These are phyloP conservation scores for Lolium perenne DNA, from an alignment of 176 grass and related monocot genomes.

Conservation along the genomic window DNA sequence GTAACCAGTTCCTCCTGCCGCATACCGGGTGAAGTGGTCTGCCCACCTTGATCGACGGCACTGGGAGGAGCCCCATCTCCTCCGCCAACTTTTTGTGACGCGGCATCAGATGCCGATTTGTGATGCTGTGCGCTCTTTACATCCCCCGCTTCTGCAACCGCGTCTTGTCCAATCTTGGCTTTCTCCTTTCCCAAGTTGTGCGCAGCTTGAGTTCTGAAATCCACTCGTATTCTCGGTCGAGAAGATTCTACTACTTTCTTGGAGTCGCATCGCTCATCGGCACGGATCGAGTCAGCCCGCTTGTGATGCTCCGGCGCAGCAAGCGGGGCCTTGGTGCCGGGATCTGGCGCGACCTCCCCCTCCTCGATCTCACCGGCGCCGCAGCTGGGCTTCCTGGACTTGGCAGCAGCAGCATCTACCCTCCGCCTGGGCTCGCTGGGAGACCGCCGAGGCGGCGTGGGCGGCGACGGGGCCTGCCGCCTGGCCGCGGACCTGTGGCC, in stretches of 20 bases:
- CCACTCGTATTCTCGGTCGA: not conserved
- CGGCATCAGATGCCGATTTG: not conserved
- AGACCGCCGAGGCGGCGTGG: slow-evolving; percentile 41
- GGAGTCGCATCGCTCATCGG: not conserved
- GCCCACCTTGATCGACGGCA: slow-evolving; percentile 25
- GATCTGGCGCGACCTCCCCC: slow-evolving; percentile 84
- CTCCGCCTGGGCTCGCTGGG: slow-evolving; percentile 53
- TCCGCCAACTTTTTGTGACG: not conserved
- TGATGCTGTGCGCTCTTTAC: not conserved
- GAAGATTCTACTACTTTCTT: slow-evolving; percentile 6
- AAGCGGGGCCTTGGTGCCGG: slow-evolving; percentile 44
- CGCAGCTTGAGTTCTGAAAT: slow-evolving; percentile 29
- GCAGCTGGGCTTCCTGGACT: slow-evolving; percentile 45
- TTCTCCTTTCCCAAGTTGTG: slow-evolving; percentile 35
- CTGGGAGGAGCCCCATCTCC: slow-evolving; percentile 26
- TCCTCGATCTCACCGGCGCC: slow-evolving; percentile 76
- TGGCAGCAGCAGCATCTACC: slow-evolving; percentile 42
- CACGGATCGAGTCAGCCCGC: slow-evolving; percentile 30
- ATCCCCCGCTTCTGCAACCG: slow-evolving; percentile 26
- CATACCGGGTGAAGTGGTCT: slow-evolving; percentile 24
- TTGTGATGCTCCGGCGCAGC: slow-evolving; percentile 32
- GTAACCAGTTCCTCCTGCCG: slow-evolving; percentile 8
- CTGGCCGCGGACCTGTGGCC: slow-evolving; percentile 38
- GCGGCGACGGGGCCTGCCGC: slow-evolving; percentile 41
- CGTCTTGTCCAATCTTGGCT: slow-evolving; percentile 7